Base-by-base conservation (phyloP, 495 filamentous ascomycete genomes). In the Pseudoneurospora amorphoporcata region DNA sequence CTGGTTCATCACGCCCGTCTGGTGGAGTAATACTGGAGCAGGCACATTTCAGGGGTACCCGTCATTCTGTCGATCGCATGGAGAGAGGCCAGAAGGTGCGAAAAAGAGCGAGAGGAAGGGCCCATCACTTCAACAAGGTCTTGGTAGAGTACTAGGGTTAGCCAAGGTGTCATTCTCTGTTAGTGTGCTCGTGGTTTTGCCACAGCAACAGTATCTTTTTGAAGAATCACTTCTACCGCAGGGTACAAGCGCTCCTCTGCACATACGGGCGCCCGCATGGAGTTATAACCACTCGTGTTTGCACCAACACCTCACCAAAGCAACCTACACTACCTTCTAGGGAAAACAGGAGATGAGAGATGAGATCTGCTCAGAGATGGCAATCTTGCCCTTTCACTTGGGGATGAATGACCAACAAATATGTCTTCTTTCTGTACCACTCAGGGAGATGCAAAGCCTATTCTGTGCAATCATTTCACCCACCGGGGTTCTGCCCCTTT, bases 1-100 rank as follows among this genome's bases (percentile, higher is more conserved):
- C 72, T 39, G 7, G 35, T 5, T 3, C 29, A 47, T 73, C 75
- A 72, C 73, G 70, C 75, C 71, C 70, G 37, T 10, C 29, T 39
- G 69, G 68, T 72, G 65, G 74, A 70, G 70, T 47, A 39, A 45
- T 68, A 74, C 71, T 70, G 43, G 29, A 73, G 69, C 75, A 74
- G 72, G 71, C 70, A 77, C 73, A 77, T 76, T 76, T 78, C 75
- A 78, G 77, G 78, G 77, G 78, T 65, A 65, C 53, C 39, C 68
- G 71, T 71, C 71, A 69, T 71, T 73, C 72, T 70, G 77, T 40
- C 71, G 77, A 78, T 78, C 75, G 35, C 70, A 73, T 69, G 41
- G 68, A 70, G n/a, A 42, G 41, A 65, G 23, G n/a, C 53, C 29
- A 65, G 53, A 65, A 65, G 53, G 6, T 65, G 53, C 53, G 53